Conservation (phyloP, 176 grass and related monocot genomes). For the Alloteropsis semialata region DNA sequence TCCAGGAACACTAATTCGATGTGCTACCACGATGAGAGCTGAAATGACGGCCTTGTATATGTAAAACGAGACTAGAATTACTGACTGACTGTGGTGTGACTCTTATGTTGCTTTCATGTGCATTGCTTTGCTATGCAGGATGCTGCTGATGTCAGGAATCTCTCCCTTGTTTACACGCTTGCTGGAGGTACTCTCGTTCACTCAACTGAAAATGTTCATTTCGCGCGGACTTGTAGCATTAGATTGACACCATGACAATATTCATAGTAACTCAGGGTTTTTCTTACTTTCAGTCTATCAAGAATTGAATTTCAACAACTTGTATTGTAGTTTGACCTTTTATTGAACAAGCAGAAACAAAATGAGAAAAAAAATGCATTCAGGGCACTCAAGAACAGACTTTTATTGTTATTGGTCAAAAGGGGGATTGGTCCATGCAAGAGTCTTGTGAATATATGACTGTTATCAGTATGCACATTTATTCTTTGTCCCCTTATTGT, state of each 20-base stretch:
- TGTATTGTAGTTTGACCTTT: neutral
- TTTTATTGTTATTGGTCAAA: neutral
- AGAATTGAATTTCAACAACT: neutral
- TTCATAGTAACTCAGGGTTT: neutral
- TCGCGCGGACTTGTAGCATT: neutral
- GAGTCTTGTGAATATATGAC: neutral
- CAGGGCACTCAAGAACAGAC: neutral
- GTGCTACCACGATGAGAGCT: neutral
- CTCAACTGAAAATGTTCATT: neutral
- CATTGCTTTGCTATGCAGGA: slow-evolving; percentile 49
- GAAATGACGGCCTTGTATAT: neutral
- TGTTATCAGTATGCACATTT: neutral
- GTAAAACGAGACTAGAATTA: neutral
- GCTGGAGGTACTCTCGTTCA: slow-evolving; percentile 53
- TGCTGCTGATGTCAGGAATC: slow-evolving; percentile 75
- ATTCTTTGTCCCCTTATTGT: neutral
- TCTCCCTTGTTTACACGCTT: slow-evolving; percentile 88
- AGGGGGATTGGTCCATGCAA: neutral
- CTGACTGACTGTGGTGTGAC: neutral
- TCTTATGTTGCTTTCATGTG: neutral
- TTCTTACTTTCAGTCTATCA: neutral
- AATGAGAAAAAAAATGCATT: neutral
- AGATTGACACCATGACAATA: neutral
- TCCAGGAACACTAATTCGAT: neutral
- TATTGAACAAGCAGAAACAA: neutral